Conservation (phyloP, 768 basidiomycete species). For the Auriscalpium vulgare region DNA sequence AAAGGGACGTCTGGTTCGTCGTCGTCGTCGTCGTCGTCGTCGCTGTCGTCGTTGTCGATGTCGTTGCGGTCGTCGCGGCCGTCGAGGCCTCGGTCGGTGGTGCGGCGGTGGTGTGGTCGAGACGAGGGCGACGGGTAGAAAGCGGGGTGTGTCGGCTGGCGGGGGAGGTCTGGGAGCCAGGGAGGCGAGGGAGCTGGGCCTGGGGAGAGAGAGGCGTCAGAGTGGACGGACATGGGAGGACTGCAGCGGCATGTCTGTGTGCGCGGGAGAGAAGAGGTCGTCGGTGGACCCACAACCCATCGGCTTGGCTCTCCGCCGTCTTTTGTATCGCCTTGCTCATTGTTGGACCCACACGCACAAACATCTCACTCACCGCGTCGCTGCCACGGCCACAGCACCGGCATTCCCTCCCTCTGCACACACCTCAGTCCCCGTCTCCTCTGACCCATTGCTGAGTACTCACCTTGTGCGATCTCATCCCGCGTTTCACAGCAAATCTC, state of each 20-base stretch:
- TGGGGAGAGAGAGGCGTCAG: not conserved
- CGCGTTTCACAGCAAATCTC: no score
- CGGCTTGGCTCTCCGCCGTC: slow-evolving; percentile 1
- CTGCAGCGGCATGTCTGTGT: not conserved
- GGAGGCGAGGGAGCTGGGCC: not conserved
- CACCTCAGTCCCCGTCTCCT: no score
- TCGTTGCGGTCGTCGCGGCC: not conserved
- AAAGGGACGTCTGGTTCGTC: not conserved
- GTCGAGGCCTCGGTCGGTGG: no score
- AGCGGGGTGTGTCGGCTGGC: not conserved
- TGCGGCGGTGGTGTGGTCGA: not conserved
- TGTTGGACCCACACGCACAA: slow-evolving; percentile 14
- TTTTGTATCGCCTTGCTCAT: not conserved
- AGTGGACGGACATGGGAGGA: not conserved
- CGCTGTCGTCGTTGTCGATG: not conserved
- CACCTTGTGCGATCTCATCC: no score
- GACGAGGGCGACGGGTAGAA: not conserved
- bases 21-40: not conserved
- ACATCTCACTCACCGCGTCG: slow-evolving; percentile 2
- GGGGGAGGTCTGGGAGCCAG: not conserved
- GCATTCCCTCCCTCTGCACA: slow-evolving; percentile 11
- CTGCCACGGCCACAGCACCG: not conserved
- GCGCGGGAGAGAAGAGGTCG: not conserved
- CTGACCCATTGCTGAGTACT: no score
- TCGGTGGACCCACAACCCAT: slow-evolving; percentile 13